Base-by-base conservation (phyloP, 1,139 yeast species). In the Suhomyces wounanorum region DNA sequence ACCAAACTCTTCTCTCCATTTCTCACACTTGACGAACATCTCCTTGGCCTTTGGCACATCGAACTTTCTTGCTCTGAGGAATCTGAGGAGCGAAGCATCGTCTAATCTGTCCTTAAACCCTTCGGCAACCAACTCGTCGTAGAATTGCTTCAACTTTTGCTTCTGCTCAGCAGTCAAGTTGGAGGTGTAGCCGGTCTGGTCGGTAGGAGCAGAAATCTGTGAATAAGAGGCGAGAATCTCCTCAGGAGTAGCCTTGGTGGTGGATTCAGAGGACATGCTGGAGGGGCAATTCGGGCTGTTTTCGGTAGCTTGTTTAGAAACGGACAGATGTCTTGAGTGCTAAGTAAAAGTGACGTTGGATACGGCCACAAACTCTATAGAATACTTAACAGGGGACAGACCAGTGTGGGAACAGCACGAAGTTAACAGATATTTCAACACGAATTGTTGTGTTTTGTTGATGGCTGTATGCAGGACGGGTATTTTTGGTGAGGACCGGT, bases 51-150 rank as follows among this genome's bases (percentile, higher is more conserved):
- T 82, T 53, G 75, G 81, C 41, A 94, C 74, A 62, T 91, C 97
- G 64, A 94, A 94, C 78, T 91, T 92, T 70, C 99, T 85, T 17
- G 99, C 99, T 66, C 99, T 84, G 60, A 95, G 78, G 73, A 94
- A 94, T 62, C 99, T 84, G 64, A 90, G 80, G 67, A 94, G 73
- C 6, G 95, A 80, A n/a, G 97, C 89, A 62, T 89, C 96, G 69
- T 94, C 99, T 51, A 89, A 72, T 61, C 99, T 84, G 48, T 83
- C 81, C 30, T 73, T 78, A 72, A 78, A 90, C 2, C 96, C 96
- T 52, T 77, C 79, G 8, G 78, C 85, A 52, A 69, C 71, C 59
- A 92, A 77, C 51, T 78, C 74, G 30, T 74, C 75, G 60, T 85
- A 83, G 54, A 94, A 72, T 59, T 82, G 78, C 48, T 75, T 79